Percentiles rank a stretch among this genome's conserved stretches.
These are phyloP conservation scores for Cercospora zeina DNA, from an alignment of 2,329 filamentous ascomycete genomes.

Conservation along the genomic window DNA sequence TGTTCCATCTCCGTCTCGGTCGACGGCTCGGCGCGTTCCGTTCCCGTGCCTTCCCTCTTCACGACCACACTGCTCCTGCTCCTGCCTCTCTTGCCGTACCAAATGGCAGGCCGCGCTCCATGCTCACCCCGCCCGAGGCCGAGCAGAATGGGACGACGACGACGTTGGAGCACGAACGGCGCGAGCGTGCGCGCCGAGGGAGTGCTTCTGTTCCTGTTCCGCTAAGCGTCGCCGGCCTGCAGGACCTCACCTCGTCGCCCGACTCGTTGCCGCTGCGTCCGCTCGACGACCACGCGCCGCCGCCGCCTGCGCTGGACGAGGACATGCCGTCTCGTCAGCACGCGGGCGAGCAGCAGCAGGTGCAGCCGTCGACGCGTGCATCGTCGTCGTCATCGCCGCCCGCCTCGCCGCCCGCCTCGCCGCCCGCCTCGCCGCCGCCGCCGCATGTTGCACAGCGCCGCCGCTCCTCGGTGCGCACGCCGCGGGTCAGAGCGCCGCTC, in stretches of 20 bases:
- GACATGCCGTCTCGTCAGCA: background rate
- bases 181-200: conserved; percentile 14
- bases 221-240: conserved; percentile 26
- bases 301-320: conserved; percentile 21
- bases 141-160: background rate
- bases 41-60: too few relatives aligned
- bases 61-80: too few relatives aligned
- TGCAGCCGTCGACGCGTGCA: background rate
- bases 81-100: too few relatives aligned
- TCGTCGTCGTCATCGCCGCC: conserved; percentile 12
- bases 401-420: background rate
- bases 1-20: too few relatives aligned
- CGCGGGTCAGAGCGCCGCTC: conserved; percentile 20
- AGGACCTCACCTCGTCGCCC: conserved; percentile 27
- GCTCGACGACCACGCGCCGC: conserved; percentile 22
- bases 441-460: conserved; percentile 19
- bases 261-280: conserved; percentile 29
- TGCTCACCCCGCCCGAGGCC: conserved; percentile 13
- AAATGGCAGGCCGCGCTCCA: background rate
- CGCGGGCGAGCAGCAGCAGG: background rate
- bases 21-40: too few relatives aligned
- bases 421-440: background rate
- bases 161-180: background rate
- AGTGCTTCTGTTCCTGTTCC: conserved; percentile 22
- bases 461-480: conserved; percentile 21